Conservation (phyloP, 75 land plant species). For the Sequoiadendron giganteum region DNA sequence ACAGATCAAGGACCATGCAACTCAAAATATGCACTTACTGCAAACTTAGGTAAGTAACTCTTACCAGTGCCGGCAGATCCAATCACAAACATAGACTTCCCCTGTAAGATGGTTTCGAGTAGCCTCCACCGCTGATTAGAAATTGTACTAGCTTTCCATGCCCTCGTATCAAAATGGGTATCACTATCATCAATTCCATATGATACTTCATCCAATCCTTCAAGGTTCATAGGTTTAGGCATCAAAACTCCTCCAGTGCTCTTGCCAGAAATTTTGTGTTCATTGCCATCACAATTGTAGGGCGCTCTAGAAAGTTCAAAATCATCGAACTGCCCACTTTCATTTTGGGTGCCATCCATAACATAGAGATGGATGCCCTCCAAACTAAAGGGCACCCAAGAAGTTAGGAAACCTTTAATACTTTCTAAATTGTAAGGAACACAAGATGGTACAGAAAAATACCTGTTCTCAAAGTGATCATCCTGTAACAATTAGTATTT, state of each 20-base stretch:
- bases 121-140: conserved; percentile 44
- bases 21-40: conserved; percentile 23
- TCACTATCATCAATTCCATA: background rate
- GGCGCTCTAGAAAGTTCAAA: background rate
- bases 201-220: background rate
- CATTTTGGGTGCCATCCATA: background rate
- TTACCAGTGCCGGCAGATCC: conserved; percentile 87
- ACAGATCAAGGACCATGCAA: conserved; percentile 39
- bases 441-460: background rate
- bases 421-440: background rate
- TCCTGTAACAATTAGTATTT: too few relatives aligned
- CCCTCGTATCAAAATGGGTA: background rate
- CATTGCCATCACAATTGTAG: background rate
- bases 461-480: background rate
- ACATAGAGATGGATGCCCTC: background rate
- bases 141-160: background rate
- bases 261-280: background rate
- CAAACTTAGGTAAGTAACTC: conserved; percentile 47
- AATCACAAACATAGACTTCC: conserved; percentile 69
- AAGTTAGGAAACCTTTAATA: background rate
- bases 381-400: background rate
- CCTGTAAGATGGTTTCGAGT: conserved; percentile 37
- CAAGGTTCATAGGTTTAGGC: too few relatives aligned
- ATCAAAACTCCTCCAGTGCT: too few relatives aligned
- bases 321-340: too few relatives aligned